Evolutionary conservation across 1,284 basidiomycete genomes (phyloP), one percentile per base, ranked within the genome.

Genomic region (Singerocomus inundabilis): DNA sequence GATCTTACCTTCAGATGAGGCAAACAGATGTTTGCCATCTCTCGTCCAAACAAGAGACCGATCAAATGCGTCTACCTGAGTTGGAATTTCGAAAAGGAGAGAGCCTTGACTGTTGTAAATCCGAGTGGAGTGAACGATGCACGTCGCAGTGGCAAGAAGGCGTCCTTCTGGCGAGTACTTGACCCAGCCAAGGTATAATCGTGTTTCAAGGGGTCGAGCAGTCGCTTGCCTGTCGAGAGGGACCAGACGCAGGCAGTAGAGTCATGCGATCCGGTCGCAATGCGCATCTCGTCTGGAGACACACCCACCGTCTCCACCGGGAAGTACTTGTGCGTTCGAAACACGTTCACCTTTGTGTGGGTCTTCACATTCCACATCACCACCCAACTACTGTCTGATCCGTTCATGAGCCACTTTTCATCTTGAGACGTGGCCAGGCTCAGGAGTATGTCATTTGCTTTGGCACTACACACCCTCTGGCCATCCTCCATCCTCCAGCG

Each of bases 11-110:
- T 44, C 47, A 4, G 48, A 51, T 3, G 40, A 43, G 15, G 41
- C 52, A 31, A 43, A 97, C 95, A 18, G 93, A 96, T 24, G 21
- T 3, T 30, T 39, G 40, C 36, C 30, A 40, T 40, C 21, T 6
- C 9, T 12, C 0, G 15, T 35, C 52, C 52, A 53, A 10, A 24
- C 32, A 28, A 53, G 29, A 10, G 47, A 52, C 30, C 52, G 53
- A 9, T 53, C 35, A 32, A 26, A 44, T 7, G 40, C 24, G 12
- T 25, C 26, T 4, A 51, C 47, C 5, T 51, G 15, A 15, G 43
- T 18, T 6, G 47, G 53, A 21, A 44, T 26, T 6, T 41, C 13
- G 4, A 38, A 5, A 4, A 52, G 7, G n/a, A 44, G n/a, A 26
- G n/a, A 28, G 2, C 41, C 41, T 16, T 37, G 42, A 33, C 41